A percentile compares a stretch with the other conserved stretches of the same genome.
Conservation (phyloP, 208 protist species). For the Acanthamoeba lenticulata region DNA sequence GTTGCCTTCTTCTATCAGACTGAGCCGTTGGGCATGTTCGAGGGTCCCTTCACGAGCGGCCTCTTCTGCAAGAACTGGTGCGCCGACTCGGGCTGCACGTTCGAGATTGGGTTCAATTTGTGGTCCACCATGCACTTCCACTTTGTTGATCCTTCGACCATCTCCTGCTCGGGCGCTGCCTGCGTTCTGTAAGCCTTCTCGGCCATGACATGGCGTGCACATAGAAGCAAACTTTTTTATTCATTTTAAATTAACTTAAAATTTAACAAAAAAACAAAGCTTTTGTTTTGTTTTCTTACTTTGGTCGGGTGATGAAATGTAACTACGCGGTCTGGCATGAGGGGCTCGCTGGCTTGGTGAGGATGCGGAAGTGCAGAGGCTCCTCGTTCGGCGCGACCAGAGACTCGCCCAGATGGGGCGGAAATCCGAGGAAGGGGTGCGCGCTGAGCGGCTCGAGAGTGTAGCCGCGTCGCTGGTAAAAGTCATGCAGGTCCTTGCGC, state of each 20-base stretch:
- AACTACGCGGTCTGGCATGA: too few species aligned
- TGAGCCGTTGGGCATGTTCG: neutral
- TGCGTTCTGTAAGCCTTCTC: neutral
- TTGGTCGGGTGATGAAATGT: too few species aligned
- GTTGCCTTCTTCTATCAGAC: neutral
- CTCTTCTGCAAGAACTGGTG: constrained; percentile 54
- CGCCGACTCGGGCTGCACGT: constrained; percentile 37
- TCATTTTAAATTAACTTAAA: too few species aligned
- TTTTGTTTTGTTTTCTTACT: too few species aligned
- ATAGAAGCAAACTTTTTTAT: too few species aligned
- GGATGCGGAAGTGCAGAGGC: constrained; percentile 3
- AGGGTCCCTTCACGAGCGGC: constrained; percentile 46
- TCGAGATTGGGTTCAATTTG: neutral
- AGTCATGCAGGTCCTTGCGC: neutral
- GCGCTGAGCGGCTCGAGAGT: neutral
- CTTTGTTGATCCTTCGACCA: constrained; percentile 25
- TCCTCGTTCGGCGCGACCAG: neutral
- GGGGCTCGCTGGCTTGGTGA: constrained; percentile 2
- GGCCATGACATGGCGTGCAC: too few species aligned
- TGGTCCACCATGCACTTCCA: constrained; percentile 38
- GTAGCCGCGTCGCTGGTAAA: constrained; percentile 29
- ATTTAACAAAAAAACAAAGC: too few species aligned
- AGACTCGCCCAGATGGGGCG: neutral
- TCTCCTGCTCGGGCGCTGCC: neutral
- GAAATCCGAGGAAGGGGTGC: neutral